phyloP scores from a whole-genome alignment of 805 yeast species.

The Naumovozyma castellii region DNA sequence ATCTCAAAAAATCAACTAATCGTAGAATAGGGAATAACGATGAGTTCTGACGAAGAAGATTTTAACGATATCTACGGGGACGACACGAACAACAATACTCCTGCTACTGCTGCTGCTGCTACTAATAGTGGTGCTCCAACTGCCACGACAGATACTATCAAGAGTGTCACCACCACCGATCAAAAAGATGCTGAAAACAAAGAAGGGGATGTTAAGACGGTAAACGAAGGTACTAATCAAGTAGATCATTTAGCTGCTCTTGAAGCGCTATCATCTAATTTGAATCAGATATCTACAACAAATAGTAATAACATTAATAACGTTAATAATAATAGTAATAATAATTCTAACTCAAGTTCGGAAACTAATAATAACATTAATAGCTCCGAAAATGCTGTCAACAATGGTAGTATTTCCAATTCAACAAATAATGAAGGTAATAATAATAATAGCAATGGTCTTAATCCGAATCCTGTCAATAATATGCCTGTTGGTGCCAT shows the following conservation, averaged over 20 bases:
- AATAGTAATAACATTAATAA: conserved; percentile 9
- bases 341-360: conserved; percentile 6
- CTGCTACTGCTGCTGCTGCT: conserved; percentile 5
- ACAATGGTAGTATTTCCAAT: conserved; percentile 2
- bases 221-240: conserved; percentile 3
- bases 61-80: conserved; percentile 79
- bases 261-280: conserved; percentile 28
- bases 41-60: conserved; percentile 86
- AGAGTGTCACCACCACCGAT: conserved; percentile 8
- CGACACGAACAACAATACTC: conserved; percentile 13
- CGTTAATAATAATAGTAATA: conserved; percentile 8
- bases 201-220: conserved; percentile 5
- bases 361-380: conserved; percentile 7
- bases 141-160: conserved; percentile 11
- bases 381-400: conserved; percentile 7
- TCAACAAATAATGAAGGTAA: conserved; percentile 8
- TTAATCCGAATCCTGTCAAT: not conserved
- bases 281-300: conserved; percentile 19
- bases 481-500: conserved; percentile 5
- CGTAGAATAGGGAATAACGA: conserved; percentile 16
- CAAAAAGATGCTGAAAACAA: conserved; percentile 2
- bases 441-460: conserved; percentile 2
- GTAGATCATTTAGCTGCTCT: conserved; percentile 30
- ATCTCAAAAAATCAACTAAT: not conserved
- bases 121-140: conserved; percentile 8